These are phyloP conservation scores for Fonsecaea multimorphosa DNA, from an alignment of 2,329 filamentous ascomycete genomes.

Conservation along the genomic window DNA sequence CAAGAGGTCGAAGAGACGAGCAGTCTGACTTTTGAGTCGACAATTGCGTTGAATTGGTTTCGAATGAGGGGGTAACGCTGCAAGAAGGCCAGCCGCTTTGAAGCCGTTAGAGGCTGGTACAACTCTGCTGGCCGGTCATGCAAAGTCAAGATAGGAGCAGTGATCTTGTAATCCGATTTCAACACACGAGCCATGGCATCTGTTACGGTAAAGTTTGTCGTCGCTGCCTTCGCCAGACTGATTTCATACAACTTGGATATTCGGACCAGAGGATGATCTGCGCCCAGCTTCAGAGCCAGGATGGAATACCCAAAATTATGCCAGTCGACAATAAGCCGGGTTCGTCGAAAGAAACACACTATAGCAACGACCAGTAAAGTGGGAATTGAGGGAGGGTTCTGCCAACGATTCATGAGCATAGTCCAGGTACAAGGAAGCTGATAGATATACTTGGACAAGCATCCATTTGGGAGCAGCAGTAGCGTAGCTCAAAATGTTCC, in stretches of 20 bases:
- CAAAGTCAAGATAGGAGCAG: constrained; percentile 70
- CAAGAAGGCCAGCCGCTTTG: constrained; percentile 66
- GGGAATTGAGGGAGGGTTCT: constrained; percentile 95
- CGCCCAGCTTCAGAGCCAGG: constrained; percentile 70
- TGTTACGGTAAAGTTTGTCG: constrained; percentile 84
- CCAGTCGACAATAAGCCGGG: constrained; percentile 90
- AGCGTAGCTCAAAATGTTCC: constrained; percentile 73
- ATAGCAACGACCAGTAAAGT: constrained; percentile 78
- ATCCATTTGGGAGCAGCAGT: constrained; percentile 81
- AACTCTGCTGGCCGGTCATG: constrained; percentile 86
- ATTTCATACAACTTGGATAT: constrained; percentile 80
- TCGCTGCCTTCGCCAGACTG: constrained; percentile 69
- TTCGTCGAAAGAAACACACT: constrained; percentile 77
- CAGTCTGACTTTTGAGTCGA: constrained; percentile 66
- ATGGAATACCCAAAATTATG: constrained; percentile 99
- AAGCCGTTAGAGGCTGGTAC: constrained; percentile 71
- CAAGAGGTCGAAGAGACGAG: constrained; percentile 94
- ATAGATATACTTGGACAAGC: constrained; percentile 70
- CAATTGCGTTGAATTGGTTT: constrained; percentile 64
- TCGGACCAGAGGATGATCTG: constrained; percentile 74
- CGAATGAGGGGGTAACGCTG: constrained; percentile 68
- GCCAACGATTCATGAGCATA: constrained; percentile 36
- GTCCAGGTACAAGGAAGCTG: constrained; percentile 13
- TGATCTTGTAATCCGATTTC: constrained; percentile 68
- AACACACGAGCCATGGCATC: constrained; percentile 83